phyloP scores from a whole-genome alignment of 495 filamentous ascomycete species.

The Neurospora intermedia region DNA sequence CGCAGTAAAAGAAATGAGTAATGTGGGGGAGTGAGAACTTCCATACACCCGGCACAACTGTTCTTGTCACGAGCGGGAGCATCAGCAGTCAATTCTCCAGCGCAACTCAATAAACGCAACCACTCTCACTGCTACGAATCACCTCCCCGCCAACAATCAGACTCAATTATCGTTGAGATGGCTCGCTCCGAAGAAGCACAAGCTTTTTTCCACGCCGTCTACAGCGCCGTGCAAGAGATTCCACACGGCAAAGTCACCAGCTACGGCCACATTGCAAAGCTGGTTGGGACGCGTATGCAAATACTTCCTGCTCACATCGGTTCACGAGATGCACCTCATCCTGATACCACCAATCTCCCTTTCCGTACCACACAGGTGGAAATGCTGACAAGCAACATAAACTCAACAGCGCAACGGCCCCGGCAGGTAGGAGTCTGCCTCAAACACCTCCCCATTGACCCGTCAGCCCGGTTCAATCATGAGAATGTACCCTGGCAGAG shows the following conservation, averaged over 20 bases:
- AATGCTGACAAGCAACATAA: background rate
- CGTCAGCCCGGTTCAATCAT: conserved; percentile 46
- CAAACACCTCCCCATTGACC: conserved; percentile 60
- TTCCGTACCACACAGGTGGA: background rate
- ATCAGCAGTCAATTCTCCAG: background rate
- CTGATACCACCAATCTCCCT: background rate
- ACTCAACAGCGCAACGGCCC: conserved; percentile 46
- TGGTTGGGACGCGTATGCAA: conserved; percentile 70
- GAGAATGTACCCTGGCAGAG: conserved; percentile 89
- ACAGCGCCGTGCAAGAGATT: conserved; percentile 72
- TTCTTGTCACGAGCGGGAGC: background rate
- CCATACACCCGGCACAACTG: background rate
- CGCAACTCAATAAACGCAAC: background rate
- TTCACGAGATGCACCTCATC: background rate
- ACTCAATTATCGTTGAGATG: conserved; percentile 33
- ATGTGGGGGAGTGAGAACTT: background rate
- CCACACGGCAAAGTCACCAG: conserved; percentile 73
- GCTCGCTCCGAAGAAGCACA: conserved; percentile 72
- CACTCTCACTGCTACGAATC: background rate
- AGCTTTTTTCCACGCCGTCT: conserved; percentile 76
- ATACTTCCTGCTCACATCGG: background rate
- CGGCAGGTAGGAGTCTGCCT: conserved; percentile 83
- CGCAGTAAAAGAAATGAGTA: background rate
- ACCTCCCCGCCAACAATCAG: background rate
- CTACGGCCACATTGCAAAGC: conserved; percentile 77